A percentile compares a stretch with the other conserved stretches of the same genome.
phyloP scores from a whole-genome alignment of 2,329 filamentous ascomycete genomes.

The Lasiodiplodia hormozganensis region DNA sequence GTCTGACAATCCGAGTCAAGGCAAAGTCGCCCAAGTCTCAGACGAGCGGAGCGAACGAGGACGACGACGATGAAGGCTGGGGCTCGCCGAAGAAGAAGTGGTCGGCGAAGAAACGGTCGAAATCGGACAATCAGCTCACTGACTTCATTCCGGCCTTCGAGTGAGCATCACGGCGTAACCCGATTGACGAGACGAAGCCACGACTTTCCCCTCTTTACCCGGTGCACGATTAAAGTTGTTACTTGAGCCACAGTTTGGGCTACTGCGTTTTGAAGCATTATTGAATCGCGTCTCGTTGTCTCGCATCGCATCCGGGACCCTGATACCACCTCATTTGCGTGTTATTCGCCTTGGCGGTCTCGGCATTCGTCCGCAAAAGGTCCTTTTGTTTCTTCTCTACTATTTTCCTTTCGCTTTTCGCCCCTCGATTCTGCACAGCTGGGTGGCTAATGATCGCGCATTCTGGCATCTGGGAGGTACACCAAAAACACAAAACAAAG shows the following conservation, averaged over 20 bases:
- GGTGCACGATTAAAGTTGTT: constrained; percentile 24
- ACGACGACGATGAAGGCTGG: constrained; percentile 28
- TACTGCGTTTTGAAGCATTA: constrained; percentile 23
- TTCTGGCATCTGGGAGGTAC: constrained; percentile 21
- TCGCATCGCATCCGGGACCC: constrained; percentile 10
- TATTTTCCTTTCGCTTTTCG: neutral
- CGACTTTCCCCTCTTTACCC: constrained; percentile 24
- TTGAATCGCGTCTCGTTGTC: constrained; percentile 25
- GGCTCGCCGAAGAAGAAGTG: constrained; percentile 28
- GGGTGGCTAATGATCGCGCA: constrained; percentile 24
- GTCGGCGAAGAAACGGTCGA: constrained; percentile 19
- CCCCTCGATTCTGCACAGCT: constrained; percentile 10
- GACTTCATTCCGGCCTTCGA: constrained; percentile 27
- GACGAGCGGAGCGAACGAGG: constrained; percentile 12
- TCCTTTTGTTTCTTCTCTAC: neutral
- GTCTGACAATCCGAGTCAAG: constrained; percentile 26
- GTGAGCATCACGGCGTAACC: constrained; percentile 19
- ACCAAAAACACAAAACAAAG: constrained; percentile 14
- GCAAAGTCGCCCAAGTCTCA: constrained; percentile 20
- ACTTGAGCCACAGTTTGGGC: constrained; percentile 14
- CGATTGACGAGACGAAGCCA: constrained; percentile 27
- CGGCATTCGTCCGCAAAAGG: neutral
- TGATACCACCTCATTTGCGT: constrained; percentile 27
- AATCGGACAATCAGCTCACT: constrained; percentile 25
- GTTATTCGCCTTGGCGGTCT: constrained; percentile 21